Conservation (phyloP, 2,329 filamentous ascomycete genomes). For the Coleophoma crateriformis region DNA sequence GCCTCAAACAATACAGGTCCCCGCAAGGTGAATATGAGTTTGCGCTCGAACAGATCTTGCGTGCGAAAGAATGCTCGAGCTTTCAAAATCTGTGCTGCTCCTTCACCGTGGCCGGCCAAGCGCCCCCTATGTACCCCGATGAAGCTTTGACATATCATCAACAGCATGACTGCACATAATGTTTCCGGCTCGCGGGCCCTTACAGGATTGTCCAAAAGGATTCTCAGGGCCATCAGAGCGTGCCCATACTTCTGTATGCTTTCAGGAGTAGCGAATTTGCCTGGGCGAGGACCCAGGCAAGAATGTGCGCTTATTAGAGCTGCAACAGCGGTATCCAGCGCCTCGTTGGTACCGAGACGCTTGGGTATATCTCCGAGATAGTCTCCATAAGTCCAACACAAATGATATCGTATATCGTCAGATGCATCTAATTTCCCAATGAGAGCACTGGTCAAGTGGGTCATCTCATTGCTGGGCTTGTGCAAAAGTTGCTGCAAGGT, state of each 20-base stretch:
- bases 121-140: background rate
- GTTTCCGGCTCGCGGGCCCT: slow-evolving; percentile 28
- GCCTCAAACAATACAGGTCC: slow-evolving; percentile 32
- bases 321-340: slow-evolving; percentile 23
- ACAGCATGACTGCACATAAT: slow-evolving; percentile 30
- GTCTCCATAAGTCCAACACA: slow-evolving; percentile 36
- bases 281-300: background rate
- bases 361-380: slow-evolving; percentile 39
- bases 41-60: slow-evolving; percentile 27
- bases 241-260: background rate
- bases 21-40: slow-evolving; percentile 27
- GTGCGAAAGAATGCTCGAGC: slow-evolving; percentile 25
- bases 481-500: background rate
- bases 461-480: slow-evolving; percentile 27
- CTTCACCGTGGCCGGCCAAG: slow-evolving; percentile 15
- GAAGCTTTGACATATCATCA: slow-evolving; percentile 22
- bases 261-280: background rate
- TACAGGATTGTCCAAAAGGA: slow-evolving; percentile 24
- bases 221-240: background rate
- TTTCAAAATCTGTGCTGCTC: slow-evolving; percentile 24
- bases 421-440: slow-evolving; percentile 15
- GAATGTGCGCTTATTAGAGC: background rate
- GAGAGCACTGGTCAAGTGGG: slow-evolving; percentile 27
- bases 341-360: slow-evolving; percentile 37
- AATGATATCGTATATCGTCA: slow-evolving; percentile 37